These are phyloP conservation scores for Cordia subcordata DNA, from an alignment of 257 asterid genomes.

Conservation along the genomic window DNA sequence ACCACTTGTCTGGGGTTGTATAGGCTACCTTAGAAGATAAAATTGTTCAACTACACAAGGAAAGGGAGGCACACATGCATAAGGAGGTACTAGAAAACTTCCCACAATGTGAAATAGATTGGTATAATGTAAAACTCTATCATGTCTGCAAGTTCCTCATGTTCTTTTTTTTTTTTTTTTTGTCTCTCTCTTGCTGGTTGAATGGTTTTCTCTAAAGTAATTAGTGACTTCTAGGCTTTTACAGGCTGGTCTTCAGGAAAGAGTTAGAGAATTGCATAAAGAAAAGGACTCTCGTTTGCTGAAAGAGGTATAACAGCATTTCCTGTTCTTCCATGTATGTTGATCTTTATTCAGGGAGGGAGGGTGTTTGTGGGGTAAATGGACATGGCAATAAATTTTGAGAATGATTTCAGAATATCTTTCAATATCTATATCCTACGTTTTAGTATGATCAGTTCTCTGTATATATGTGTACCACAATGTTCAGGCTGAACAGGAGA, in stretches of 20 bases:
- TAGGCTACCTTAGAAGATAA: slow-evolving; percentile 39
- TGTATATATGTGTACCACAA: slow-evolving; percentile 12
- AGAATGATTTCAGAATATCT: background rate
- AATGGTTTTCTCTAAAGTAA: background rate
- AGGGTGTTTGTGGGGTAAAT: no score
- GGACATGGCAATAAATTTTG: no score
- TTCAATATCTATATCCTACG: background rate
- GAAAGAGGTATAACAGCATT: background rate
- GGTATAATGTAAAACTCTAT: background rate
- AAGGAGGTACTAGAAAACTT: slow-evolving; percentile 33
- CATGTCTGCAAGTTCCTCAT: no score
- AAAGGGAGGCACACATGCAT: slow-evolving; percentile 35
- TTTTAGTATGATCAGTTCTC: background rate
- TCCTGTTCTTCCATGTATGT: background rate
- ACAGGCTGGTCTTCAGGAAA: background rate
- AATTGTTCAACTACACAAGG: slow-evolving; percentile 31
- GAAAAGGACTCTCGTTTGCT: slow-evolving; percentile 4
- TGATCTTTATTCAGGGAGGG: background rate
- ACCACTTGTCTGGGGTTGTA: slow-evolving; percentile 16
- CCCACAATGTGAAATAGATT: background rate
- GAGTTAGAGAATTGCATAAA: background rate
- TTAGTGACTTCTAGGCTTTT: slow-evolving; percentile 9
- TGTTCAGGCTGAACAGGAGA: slow-evolving; percentile 44
- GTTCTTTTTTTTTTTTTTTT: no score
- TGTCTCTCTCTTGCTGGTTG: no score